A percentile compares a stretch with the other conserved stretches of the same genome.
Conservation (phyloP, 2,329 filamentous ascomycete genomes). For the Hypomyces perniciosus region DNA sequence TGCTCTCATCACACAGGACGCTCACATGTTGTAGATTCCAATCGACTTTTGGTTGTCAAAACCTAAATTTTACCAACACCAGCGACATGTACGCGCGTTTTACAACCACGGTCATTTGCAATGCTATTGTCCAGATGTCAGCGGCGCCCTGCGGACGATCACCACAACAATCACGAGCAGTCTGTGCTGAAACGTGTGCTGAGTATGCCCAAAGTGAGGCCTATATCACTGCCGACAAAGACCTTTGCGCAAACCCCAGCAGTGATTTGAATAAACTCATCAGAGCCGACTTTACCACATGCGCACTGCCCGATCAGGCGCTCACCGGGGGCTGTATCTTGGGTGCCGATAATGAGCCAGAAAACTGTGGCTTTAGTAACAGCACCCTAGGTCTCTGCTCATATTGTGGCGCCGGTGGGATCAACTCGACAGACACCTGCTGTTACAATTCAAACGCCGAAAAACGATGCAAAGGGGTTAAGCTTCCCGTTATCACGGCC, state of each 20-base stretch:
- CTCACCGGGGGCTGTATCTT: constrained; percentile 70
- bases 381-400: constrained; percentile 73
- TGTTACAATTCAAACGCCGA: constrained; percentile 79
- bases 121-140: constrained; percentile 88
- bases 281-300: constrained; percentile 86
- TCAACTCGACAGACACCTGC: constrained; percentile 92
- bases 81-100: constrained; percentile 86
- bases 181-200: constrained; percentile 87
- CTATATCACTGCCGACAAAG: constrained; percentile 66
- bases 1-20: not conserved
- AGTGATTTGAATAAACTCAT: constrained; percentile 68
- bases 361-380: constrained; percentile 78
- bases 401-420: constrained; percentile 76
- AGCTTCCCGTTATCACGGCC: constrained; percentile 67
- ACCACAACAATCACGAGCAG: constrained; percentile 57
- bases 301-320: constrained; percentile 73
- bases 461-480: constrained; percentile 66
- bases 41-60: constrained; percentile 70
- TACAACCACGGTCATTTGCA: constrained; percentile 88
- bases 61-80: constrained; percentile 71
- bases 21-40: constrained; percentile 58
- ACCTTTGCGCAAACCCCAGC: constrained; percentile 64
- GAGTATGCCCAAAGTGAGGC: constrained; percentile 85
- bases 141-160: constrained; percentile 62
- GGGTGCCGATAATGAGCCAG: constrained; percentile 71